Evolutionary conservation across 1,139 yeast species (phyloP).

Genomic region (Saccharomyces pastorianus): DNA sequence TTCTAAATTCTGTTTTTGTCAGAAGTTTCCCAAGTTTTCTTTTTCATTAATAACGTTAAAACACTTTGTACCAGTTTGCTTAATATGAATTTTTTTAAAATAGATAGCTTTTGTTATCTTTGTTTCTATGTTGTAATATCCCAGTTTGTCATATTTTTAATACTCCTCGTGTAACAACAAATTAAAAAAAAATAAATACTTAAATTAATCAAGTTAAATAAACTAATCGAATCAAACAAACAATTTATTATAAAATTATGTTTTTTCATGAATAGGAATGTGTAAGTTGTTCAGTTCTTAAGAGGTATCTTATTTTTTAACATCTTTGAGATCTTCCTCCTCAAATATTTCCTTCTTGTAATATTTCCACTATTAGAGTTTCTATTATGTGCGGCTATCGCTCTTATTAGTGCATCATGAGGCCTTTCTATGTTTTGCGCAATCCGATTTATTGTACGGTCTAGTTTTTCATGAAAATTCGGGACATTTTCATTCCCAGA

Average conservation of each 20-base stretch:
- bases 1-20: neutral
- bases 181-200: neutral
- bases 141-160: neutral
- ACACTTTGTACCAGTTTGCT: neutral
- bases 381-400: neutral
- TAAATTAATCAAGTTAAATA: neutral
- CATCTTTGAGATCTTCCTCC: neutral
- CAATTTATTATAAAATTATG: neutral
- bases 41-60: neutral
- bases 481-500: neutral
- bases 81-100: neutral
- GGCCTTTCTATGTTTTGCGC: slow-evolving; percentile 3
- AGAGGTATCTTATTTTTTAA: neutral
- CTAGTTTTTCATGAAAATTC: neutral
- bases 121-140: neutral
- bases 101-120: neutral
- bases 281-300: neutral
- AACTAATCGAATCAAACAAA: neutral
- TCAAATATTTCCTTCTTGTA: neutral
- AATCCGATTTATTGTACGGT: slow-evolving; percentile 1
- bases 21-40: neutral
- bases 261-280: neutral
- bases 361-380: neutral
- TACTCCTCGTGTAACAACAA: neutral
- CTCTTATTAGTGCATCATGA: neutral